Percentiles rank a stretch among this genome's conserved stretches.
Conservation (phyloP, 2,329 filamentous ascomycete species). For the Fonsecaea multimorphosa region DNA sequence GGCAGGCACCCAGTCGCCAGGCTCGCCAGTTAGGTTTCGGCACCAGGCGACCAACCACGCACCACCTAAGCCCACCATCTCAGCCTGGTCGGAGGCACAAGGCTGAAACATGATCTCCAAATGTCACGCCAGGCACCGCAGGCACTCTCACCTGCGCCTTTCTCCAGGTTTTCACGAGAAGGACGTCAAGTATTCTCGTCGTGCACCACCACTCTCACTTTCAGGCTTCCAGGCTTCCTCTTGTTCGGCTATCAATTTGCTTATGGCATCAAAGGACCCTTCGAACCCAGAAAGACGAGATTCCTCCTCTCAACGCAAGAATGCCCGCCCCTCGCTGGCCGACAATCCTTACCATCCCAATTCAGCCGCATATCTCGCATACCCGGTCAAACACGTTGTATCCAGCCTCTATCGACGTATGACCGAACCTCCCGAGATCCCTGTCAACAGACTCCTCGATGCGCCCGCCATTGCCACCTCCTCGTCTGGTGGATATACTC, state of each 20-base stretch:
- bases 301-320: slow-evolving; percentile 20
- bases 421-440: slow-evolving; percentile 49
- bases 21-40: too few species aligned
- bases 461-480: slow-evolving; percentile 38
- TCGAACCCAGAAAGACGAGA: slow-evolving; percentile 12
- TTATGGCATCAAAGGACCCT: slow-evolving; percentile 32
- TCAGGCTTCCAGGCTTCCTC: not conserved
- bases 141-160: slow-evolving; percentile 1
- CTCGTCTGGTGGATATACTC: slow-evolving; percentile 61
- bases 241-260: not conserved
- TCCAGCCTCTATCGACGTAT: slow-evolving; percentile 73
- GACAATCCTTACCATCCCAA: slow-evolving; percentile 44
- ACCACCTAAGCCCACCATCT: slow-evolving; percentile 11
- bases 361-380: slow-evolving; percentile 56
- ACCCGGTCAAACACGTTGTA: slow-evolving; percentile 59
- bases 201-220: not conserved
- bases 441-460: slow-evolving; percentile 39
- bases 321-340: slow-evolving; percentile 31
- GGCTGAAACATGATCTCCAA: slow-evolving; percentile 10
- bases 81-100: slow-evolving; percentile 8
- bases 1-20: too few species aligned
- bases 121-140: slow-evolving; percentile 2
- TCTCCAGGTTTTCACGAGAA: not conserved
- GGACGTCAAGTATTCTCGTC: not conserved
- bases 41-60: slow-evolving; percentile 1